Base-by-base conservation (phyloP, 2,329 filamentous ascomycete genomes). In the Nannizziopsis arthrosporioides region DNA sequence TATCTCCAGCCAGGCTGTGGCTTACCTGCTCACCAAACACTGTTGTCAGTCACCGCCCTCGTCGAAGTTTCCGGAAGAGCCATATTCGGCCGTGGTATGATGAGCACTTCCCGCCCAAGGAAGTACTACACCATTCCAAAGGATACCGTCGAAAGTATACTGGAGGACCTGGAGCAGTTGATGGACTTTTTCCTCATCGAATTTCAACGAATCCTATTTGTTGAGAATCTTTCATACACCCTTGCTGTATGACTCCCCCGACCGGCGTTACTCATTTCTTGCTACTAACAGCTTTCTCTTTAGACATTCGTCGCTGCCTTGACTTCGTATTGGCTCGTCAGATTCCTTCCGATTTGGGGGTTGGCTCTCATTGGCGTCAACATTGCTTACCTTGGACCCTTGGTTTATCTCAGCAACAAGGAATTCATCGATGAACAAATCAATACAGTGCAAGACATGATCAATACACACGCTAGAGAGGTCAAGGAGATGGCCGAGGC, bases 161-260 rank as follows among this genome's bases (percentile, higher is more conserved):
- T 79, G 42, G 78, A 79, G 54, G 79, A 82, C 60, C 61, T 80
- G 11, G 76, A 79, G 62, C 77, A 82, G 65, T 68, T 82, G 47
- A 70, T 77, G 66, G 81, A 82, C 68, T 82, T 82, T 67, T 78
- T 81, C 64, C 72, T 82, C 56, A 80, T 82, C 53, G 79, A 82
- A 61, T 77, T 78, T 61, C 79, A 82, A 69, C 74, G 79, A 50
- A 72, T 82, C 54, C 62, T 82, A 51, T 82, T 81, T 57, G 78
- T 76, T 30, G 79, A 82, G 70, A 82, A 82, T 57, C 68, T 81
- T 48, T 71, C 73, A 51, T 75, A 73, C 51, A 81, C 78, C 11
- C 63, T 77, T 60, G 72, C 70, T 51, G 78, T 81, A 72, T 63
- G 77, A 66, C 40, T 17, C 39, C 9, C 11, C 45, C 39, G 17